phyloP scores from a whole-genome alignment of 441 rosid species.

The Corymbia calophylla region DNA sequence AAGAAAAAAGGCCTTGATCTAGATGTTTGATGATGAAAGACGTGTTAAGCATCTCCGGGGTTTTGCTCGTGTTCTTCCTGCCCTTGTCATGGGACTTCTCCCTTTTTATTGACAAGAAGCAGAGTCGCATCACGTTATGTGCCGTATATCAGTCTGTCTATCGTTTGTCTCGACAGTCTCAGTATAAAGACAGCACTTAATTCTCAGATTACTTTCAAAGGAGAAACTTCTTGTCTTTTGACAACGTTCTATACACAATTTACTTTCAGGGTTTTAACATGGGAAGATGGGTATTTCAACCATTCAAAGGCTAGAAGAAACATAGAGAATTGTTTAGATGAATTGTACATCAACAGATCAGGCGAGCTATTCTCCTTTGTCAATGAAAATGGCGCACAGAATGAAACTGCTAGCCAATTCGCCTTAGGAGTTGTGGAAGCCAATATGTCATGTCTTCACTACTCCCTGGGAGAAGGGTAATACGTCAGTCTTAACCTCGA shows the following conservation, averaged over 20 bases:
- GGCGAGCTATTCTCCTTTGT: constrained; percentile 9
- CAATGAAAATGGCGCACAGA: constrained; percentile 2
- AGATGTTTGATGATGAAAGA: not conserved
- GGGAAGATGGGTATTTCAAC: constrained; percentile 52
- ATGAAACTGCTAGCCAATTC: constrained; percentile 17
- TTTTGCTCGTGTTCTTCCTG: not conserved
- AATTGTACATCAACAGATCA: not conserved
- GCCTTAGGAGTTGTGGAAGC: constrained; percentile 22
- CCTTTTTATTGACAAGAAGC: not conserved
- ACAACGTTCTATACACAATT: not conserved
- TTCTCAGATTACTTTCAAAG: not conserved
- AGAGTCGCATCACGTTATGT: not conserved
- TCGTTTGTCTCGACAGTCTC: not conserved
- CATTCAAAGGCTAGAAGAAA: constrained; percentile 23
- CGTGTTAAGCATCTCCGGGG: not conserved
- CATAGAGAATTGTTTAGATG: not conserved
- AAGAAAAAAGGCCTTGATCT: not conserved
- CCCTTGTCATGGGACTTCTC: not conserved
- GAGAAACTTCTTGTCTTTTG: not conserved
- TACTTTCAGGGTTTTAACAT: constrained; percentile 38
- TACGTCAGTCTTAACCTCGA: constrained; percentile 1
- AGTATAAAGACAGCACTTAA: not conserved
- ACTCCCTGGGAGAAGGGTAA: constrained; percentile 53
- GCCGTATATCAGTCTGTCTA: not conserved
- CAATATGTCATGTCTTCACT: constrained; percentile 30